Conservation (phyloP, 768 basidiomycete genomes). For the Pleurotus tuoliensis region DNA sequence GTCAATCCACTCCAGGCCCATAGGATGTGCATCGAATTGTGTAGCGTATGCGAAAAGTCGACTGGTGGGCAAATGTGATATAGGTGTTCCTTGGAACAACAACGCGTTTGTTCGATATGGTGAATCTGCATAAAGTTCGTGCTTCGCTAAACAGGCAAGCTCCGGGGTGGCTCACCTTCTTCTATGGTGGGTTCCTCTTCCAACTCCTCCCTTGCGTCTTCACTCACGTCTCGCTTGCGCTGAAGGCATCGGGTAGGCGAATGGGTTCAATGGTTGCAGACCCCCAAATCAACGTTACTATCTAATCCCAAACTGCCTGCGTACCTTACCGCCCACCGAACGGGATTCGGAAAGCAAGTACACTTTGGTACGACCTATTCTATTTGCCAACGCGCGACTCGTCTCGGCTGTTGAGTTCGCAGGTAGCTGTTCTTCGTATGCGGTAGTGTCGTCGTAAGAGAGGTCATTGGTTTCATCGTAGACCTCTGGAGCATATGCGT, state of each 20-base stretch:
- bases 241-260: constrained; percentile 36
- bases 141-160: neutral
- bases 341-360: constrained; percentile 71
- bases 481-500: constrained; percentile 25
- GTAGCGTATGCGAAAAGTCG: constrained; percentile 80
- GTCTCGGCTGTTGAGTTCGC: constrained; percentile 24
- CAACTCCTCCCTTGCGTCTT: constrained; percentile 26
- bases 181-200: constrained; percentile 32
- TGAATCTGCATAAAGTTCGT: constrained; percentile 30
- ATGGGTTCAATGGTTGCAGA: constrained; percentile 12
- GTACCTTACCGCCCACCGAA: constrained; percentile 69
- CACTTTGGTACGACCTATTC: constrained; percentile 73
- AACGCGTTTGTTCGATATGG: constrained; percentile 61
- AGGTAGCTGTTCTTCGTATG: constrained; percentile 56
- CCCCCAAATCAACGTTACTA: constrained; percentile 39
- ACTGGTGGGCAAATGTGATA: constrained; percentile 69
- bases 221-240: constrained; percentile 37
- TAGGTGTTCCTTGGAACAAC: constrained; percentile 68
- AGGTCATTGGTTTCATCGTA: constrained; percentile 21
- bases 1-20: constrained; percentile 84
- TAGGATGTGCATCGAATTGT: constrained; percentile 69
- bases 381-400: constrained; percentile 45
- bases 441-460: constrained; percentile 52
- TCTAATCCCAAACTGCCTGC: constrained; percentile 35
- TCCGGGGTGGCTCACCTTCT: constrained; percentile 22